A percentile compares a stretch with the other conserved stretches of the same genome.
phyloP scores from a whole-genome alignment of 1,139 yeast genomes.

The Kodamaea sp. region DNA sequence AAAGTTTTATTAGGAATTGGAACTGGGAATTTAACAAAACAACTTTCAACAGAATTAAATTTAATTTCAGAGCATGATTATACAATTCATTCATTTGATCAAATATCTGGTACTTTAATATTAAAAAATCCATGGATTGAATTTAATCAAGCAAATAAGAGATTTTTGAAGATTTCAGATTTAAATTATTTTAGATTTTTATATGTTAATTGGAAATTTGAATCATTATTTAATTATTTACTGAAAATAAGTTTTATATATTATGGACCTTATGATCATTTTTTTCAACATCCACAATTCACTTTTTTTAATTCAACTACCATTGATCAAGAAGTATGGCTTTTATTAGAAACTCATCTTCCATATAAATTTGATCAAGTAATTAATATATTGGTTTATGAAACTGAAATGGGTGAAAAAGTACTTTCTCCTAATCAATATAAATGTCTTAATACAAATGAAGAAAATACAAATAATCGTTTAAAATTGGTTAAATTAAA shows the following conservation, averaged over 20 bases:
- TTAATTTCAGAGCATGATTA: slow-evolving; percentile 71
- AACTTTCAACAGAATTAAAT: slow-evolving; percentile 32
- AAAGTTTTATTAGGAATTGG: slow-evolving; percentile 61
- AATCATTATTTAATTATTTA: slow-evolving; percentile 24
- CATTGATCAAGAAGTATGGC: slow-evolving; percentile 37
- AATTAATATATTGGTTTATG: slow-evolving; percentile 30
- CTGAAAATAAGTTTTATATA: slow-evolving; percentile 35
- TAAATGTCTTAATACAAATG: slow-evolving; percentile 16
- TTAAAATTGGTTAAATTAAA: slow-evolving; percentile 22
- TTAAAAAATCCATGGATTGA: slow-evolving; percentile 57
- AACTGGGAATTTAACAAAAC: slow-evolving; percentile 50
- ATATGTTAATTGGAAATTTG: slow-evolving; percentile 68
- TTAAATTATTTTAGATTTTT: slow-evolving; percentile 50
- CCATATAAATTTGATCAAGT: slow-evolving; percentile 18
- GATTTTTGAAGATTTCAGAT: slow-evolving; percentile 25
- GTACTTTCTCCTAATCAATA: slow-evolving; percentile 30
- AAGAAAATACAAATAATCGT: slow-evolving; percentile 29
- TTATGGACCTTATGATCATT: slow-evolving; percentile 12
- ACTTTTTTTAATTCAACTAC: slow-evolving; percentile 33
- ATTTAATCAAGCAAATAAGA: slow-evolving; percentile 11
- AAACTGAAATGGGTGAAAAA: slow-evolving; percentile 29
- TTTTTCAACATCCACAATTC: slow-evolving; percentile 49
- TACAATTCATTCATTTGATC: slow-evolving; percentile 29
- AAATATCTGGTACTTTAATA: slow-evolving; percentile 16
- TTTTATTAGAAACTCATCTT: slow-evolving; percentile 46